Conservation (phyloP, 2,329 filamentous ascomycete species). For the Pseudopithomyces chartarum region DNA sequence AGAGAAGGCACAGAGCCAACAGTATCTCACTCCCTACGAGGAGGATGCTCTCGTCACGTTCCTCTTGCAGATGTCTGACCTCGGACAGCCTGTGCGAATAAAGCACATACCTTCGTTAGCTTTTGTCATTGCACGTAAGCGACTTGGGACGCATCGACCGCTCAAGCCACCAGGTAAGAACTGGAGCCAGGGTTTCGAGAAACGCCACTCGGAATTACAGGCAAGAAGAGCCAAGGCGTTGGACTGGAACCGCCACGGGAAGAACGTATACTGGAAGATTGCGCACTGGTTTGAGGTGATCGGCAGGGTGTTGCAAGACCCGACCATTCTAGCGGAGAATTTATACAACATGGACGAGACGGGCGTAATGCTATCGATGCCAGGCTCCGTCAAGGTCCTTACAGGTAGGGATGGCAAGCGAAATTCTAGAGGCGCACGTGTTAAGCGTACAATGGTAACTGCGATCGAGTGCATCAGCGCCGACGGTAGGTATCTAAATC, state of each 20-base stretch:
- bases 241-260: slow-evolving; percentile 20
- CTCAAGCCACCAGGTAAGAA: slow-evolving; percentile 12
- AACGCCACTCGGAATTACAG: slow-evolving; percentile 13
- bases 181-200: slow-evolving; percentile 13
- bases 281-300: slow-evolving; percentile 11
- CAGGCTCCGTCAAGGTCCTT: not conserved
- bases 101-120: slow-evolving; percentile 25
- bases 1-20: slow-evolving; percentile 32
- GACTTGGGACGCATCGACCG: slow-evolving; percentile 9
- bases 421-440: too few relatives aligned
- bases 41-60: slow-evolving; percentile 31
- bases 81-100: slow-evolving; percentile 21
- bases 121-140: slow-evolving; percentile 10
- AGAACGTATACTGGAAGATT: slow-evolving; percentile 20
- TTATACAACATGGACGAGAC: slow-evolving; percentile 19
- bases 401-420: not conserved
- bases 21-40: slow-evolving; percentile 34
- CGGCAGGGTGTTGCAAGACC: slow-evolving; percentile 3
- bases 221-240: slow-evolving; percentile 13
- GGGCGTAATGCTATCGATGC: slow-evolving; percentile 9
- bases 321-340: slow-evolving; percentile 18
- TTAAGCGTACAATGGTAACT: too few relatives aligned
- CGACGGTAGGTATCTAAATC: too few relatives aligned
- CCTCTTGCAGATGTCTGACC: slow-evolving; percentile 19
- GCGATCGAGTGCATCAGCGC: too few relatives aligned